Evolutionary conservation across 495 filamentous ascomycete genomes (phyloP).

Genomic region (Hypoxylon intermedium): DNA sequence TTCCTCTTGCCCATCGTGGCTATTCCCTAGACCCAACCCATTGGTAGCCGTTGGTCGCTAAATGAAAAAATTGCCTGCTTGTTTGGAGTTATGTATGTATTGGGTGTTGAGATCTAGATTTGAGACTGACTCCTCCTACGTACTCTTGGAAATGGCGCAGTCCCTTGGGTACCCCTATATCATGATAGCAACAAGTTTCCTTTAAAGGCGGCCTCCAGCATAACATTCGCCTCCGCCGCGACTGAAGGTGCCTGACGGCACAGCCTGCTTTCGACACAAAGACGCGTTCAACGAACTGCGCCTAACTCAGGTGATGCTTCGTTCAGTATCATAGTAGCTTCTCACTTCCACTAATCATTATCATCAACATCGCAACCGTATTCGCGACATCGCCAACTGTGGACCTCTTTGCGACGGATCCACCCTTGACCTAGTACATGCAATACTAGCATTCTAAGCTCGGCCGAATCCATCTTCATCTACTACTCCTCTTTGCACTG

Average conservation of each 20-base stretch:
- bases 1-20: slow-evolving; percentile 7
- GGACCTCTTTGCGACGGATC: slow-evolving; percentile 7
- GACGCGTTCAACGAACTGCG: slow-evolving; percentile 21
- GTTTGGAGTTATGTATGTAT: slow-evolving; percentile 6
- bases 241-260: slow-evolving; percentile 21
- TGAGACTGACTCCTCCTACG: slow-evolving; percentile 1
- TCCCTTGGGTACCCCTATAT: too few species aligned
- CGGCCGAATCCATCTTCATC: slow-evolving; percentile 1
- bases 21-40: slow-evolving; percentile 12
- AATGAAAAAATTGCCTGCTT: background rate
- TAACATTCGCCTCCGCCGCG: slow-evolving; percentile 17
- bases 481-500: slow-evolving; percentile 23
- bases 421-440: slow-evolving; percentile 3
- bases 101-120: slow-evolving; percentile 3
- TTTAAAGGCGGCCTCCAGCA: slow-evolving; percentile 24
- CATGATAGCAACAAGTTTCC: too few species aligned
- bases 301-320: slow-evolving; percentile 2
- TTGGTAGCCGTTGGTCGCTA: slow-evolving; percentile 3
- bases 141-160: background rate
- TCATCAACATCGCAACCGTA: background rate
- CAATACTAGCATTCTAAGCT: background rate
- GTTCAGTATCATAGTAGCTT: slow-evolving; percentile 4
- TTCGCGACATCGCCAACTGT: slow-evolving; percentile 1
- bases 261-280: slow-evolving; percentile 12
- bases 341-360: background rate